Percentiles rank a stretch among this genome's conserved stretches.
These are phyloP conservation scores for Sordariomycetes sp. DNA, from an alignment of 2,329 filamentous ascomycete genomes.

Conservation along the genomic window DNA sequence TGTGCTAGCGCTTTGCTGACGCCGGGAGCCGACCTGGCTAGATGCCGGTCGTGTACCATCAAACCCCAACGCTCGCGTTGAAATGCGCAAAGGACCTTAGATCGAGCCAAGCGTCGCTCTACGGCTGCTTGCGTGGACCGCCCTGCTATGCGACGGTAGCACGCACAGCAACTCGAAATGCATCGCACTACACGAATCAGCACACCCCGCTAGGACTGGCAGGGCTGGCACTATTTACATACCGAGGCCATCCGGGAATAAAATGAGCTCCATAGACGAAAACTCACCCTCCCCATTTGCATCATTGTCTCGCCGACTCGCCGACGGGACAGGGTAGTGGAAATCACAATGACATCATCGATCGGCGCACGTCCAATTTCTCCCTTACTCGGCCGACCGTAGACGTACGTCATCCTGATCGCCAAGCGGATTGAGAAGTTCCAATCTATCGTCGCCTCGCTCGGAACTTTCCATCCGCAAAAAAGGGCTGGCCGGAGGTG, in stretches of 20 bases:
- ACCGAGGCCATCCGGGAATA: neutral
- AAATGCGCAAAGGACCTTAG: neutral
- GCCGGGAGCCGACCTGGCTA: neutral
- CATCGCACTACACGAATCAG: neutral
- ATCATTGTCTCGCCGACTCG: neutral
- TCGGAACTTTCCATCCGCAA: neutral
- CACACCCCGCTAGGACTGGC: neutral
- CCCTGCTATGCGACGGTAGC: neutral
- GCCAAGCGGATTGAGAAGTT: neutral
- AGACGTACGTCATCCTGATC: neutral
- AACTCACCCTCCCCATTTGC: neutral
- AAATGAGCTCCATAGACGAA: neutral
- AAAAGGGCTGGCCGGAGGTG: neutral
- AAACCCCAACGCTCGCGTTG: neutral
- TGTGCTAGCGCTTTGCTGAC: conserved; percentile 21
- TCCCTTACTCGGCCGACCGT: neutral
- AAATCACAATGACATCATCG: neutral
- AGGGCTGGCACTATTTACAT: neutral
- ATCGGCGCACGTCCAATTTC: neutral
- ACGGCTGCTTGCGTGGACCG: neutral
- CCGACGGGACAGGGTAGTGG: neutral
- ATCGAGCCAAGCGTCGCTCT: neutral
- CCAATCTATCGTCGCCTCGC: neutral
- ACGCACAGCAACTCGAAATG: neutral
- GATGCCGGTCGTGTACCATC: neutral